Conservation (phyloP, 257 asterid genomes). For the Buddleja alternifolia region DNA sequence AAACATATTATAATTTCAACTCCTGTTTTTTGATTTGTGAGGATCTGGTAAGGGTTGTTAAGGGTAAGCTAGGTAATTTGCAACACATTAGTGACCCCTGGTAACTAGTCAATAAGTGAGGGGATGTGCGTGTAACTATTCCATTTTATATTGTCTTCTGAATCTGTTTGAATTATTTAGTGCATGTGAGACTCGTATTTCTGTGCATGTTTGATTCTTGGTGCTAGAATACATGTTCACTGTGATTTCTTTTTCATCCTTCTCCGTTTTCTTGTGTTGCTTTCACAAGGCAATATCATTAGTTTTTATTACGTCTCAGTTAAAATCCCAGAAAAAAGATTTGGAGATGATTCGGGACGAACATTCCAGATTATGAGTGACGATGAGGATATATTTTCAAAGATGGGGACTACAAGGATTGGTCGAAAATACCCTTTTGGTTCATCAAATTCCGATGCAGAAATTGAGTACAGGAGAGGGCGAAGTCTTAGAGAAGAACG, state of each 20-base stretch:
- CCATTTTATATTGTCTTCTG: too few species aligned
- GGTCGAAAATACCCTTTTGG: slow-evolving; percentile 54
- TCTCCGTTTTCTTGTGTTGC: too few species aligned
- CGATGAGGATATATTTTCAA: slow-evolving; percentile 52
- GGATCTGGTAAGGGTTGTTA: too few species aligned
- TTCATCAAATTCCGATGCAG: slow-evolving; percentile 68
- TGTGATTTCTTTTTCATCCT: background rate
- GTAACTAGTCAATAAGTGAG: too few species aligned
- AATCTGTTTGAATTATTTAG: background rate
- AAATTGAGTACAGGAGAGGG: slow-evolving; percentile 67
- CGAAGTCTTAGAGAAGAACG: slow-evolving; percentile 37
- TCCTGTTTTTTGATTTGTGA: too few species aligned
- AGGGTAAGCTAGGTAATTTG: too few species aligned
- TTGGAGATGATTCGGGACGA: slow-evolving; percentile 32
- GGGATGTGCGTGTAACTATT: too few species aligned
- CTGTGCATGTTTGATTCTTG: background rate
- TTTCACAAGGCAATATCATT: background rate
- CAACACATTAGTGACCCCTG: too few species aligned
- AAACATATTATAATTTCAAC: too few species aligned
- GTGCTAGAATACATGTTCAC: background rate
- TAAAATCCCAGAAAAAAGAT: slow-evolving; percentile 35
- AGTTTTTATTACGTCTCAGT: slow-evolving; percentile 32
- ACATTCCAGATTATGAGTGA: slow-evolving; percentile 46
- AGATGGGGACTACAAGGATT: slow-evolving; percentile 43
- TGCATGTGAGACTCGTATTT: background rate